Percentiles rank a stretch among this genome's conserved stretches.
Conservation (phyloP, 768 basidiomycete genomes). For the Lentinus tigrinus region DNA sequence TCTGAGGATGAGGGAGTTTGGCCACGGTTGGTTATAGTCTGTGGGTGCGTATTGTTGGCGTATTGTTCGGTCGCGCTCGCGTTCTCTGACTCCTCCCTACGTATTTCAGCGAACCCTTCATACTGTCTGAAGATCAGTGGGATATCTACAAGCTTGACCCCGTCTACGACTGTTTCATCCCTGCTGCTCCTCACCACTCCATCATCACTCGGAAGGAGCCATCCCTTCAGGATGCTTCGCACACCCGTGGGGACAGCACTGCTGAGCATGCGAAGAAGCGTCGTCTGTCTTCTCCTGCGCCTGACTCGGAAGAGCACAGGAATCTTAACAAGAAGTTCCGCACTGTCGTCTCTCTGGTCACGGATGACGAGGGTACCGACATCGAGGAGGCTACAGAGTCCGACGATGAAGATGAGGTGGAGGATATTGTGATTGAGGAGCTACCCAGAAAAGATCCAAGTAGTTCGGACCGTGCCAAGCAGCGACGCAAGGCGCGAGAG, state of each 20-base stretch:
- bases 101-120: slow-evolving; percentile 42
- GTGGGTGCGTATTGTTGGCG: slow-evolving; percentile 50
- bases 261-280: not conserved
- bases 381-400: slow-evolving; percentile 3
- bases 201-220: slow-evolving; percentile 25
- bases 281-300: not conserved
- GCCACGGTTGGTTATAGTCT: slow-evolving; percentile 65
- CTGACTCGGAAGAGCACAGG: not conserved
- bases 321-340: slow-evolving; percentile 15
- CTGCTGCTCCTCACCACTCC: slow-evolving; percentile 22
- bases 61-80: not conserved
- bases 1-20: slow-evolving; percentile 67
- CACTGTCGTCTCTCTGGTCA: slow-evolving; percentile 4
- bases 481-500: not conserved
- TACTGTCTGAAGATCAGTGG: slow-evolving; percentile 77
- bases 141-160: slow-evolving; percentile 84
- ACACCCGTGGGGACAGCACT: not conserved
- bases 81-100: slow-evolving; percentile 2
- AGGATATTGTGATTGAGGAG: slow-evolving; percentile 15
- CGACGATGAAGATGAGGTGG: slow-evolving; percentile 23
- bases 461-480: not conserved
- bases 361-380: slow-evolving; percentile 12
- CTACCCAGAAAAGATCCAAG: not conserved
- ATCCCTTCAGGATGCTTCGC: not conserved
- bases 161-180: slow-evolving; percentile 64